Base-by-base conservation (phyloP, 148 eudicot species). In the Rhododendron mucronatum region DNA sequence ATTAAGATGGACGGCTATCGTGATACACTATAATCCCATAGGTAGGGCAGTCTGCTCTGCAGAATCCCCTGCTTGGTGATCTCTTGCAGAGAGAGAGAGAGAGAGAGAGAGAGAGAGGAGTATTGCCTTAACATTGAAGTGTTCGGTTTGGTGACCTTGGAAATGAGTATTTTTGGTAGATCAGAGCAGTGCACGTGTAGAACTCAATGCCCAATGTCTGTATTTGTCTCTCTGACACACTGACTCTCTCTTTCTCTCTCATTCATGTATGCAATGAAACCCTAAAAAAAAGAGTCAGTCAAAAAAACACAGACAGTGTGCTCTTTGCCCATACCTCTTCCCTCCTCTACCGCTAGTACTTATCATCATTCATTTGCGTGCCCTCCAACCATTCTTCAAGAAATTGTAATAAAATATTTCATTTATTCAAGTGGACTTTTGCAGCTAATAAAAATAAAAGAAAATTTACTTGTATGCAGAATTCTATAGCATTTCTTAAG, bases 171-270 rank as follows among this genome's bases (percentile, higher is more conserved):
- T 82, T 89, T 30, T 71, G 37, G 76, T 30, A 30, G 39, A 71
- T 84, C 74, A 87, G 84, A 85, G 86, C 84, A 82, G 78, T 69
- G 91, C 91, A 89, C 88, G 91, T 89, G 91, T 85, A 87, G 37
- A 78, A 82, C 88, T 47, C 78, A 74, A 30, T n/a, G 33, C 80
- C 65, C 83, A 87, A 78, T 51, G 78, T 44, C 33, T 51, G 78
- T 44, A 14, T 26, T 48, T 71, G n/a, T 37, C 67, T 55, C 77
- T 57, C 44, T 63, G 81, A 71, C 71, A 71, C 71, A n/a, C 71
- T 65, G 47, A 18, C n/a, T 39, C n/a, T 9, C 74, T 35, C 39
- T 77, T 8, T 63, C 71, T 23, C 30, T 23, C 30, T 47, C 53
- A 37, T 15, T 23, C 28, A 48, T 47, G 7, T 26, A 48, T 14